These are phyloP conservation scores for Cercophora samala DNA, from an alignment of 495 filamentous ascomycete species.

Conservation along the genomic window DNA sequence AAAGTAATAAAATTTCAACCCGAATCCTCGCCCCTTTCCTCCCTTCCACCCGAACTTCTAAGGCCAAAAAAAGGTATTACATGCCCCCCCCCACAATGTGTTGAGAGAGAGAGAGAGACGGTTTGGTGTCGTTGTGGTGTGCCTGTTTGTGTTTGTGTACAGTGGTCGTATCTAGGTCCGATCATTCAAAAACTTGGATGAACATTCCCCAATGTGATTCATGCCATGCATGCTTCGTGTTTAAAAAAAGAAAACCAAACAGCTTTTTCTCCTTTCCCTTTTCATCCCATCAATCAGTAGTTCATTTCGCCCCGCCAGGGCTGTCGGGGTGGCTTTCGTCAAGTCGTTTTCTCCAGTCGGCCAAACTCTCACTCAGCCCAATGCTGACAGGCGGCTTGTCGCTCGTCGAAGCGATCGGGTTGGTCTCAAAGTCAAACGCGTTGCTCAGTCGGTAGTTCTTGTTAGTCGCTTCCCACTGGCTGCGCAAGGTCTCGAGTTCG, in stretches of 20 bases:
- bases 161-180: neutral
- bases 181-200: neutral
- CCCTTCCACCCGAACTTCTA: neutral
- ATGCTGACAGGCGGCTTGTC: constrained; percentile 44
- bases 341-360: constrained; percentile 70
- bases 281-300: neutral
- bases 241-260: neutral
- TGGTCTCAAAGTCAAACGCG: constrained; percentile 74
- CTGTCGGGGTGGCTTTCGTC: constrained; percentile 44
- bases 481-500: constrained; percentile 83
- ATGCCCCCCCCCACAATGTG: neutral
- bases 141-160: neutral
- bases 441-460: constrained; percentile 88
- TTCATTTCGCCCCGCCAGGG: constrained; percentile 21
- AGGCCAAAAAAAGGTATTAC: neutral
- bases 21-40: neutral
- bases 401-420: constrained; percentile 44
- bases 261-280: neutral
- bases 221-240: neutral
- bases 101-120: neutral
- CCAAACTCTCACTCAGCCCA: constrained; percentile 63
- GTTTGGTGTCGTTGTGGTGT: neutral
- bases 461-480: constrained; percentile 93
- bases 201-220: neutral
- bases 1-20: neutral